phyloP scores from a whole-genome alignment of 1,284 basidiomycete genomes.

The Binderoboletus segoi region DNA sequence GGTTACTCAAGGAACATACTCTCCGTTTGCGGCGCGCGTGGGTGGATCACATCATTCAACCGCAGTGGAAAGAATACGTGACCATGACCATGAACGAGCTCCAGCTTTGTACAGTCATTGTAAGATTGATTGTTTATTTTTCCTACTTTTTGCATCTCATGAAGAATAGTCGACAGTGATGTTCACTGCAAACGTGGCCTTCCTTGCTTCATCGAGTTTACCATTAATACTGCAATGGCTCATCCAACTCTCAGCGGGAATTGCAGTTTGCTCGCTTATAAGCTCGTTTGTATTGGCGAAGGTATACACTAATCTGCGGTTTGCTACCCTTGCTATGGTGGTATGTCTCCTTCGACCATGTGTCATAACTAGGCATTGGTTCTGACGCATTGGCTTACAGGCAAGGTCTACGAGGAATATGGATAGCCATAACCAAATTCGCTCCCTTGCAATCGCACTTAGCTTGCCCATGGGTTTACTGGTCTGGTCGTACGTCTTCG shows the following conservation, averaged over 20 bases:
- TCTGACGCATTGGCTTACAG: background rate
- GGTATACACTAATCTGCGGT: background rate
- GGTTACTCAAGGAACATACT: background rate
- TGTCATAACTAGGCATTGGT: background rate
- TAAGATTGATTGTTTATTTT: background rate
- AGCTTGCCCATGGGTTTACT: slow-evolving; percentile 4
- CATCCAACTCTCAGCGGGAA: no score
- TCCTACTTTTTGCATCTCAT: background rate
- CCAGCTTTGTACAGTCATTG: background rate
- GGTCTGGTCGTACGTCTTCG: slow-evolving; percentile 4
- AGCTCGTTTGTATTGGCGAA: background rate
- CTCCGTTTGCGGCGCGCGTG: background rate
- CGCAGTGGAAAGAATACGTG: background rate
- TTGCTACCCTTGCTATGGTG: background rate
- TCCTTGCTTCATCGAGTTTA: background rate
- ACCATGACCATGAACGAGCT: background rate
- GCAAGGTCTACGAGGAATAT: no score
- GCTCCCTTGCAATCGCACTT: slow-evolving; percentile 1
- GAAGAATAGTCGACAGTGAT: background rate
- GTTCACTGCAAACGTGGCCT: background rate
- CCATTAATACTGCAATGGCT: no score
- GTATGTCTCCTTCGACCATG: background rate
- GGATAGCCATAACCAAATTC: background rate
- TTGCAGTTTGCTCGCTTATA: background rate
- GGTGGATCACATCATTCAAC: background rate